Evolutionary conservation across 2,329 filamentous ascomycete species (phyloP), one percentile per base, ranked within the genome.

Genomic region (Diaporthe caulivora): DNA sequence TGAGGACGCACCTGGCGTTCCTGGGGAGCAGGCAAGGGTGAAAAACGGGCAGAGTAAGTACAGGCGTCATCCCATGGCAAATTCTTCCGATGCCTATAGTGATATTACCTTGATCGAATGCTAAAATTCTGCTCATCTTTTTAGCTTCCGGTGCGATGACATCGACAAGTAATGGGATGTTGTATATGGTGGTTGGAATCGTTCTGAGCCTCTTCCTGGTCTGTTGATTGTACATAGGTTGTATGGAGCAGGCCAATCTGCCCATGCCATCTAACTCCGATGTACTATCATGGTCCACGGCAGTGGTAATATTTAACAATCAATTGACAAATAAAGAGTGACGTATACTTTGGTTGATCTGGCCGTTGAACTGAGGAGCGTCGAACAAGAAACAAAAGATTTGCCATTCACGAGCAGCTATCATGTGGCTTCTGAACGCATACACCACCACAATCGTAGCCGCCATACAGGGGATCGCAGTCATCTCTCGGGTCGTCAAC

Each of bases 401-500:
- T 34, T 18, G 37, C n/a, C 24, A 73, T 24, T 47, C 42, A 64
- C 11, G 37, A 31, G 29, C 47, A 67, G 7, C 3, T 40, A 10
- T 21, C 29, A 1, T 17, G n/a, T 18, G 40, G 11, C 17, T 42
- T 51, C 42, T 42, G 3, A 18, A 82, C 77, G 65, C 85, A 87
- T 42, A 86, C 76, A 0, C 85, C 85, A 6, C 78, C 80, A 73
- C 85, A 87, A 75, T 87, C 85, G 2, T 80, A 79, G 0, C 84
- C 84, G 0, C 84, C 84, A 1, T 79, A 77, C 31, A 75, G 26
- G 1, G 81, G 80, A 76, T 84, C 81, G 74, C 85, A 87, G 17
- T 80, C 78, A 75, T 87, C 85, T 15, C 80, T 76, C 7, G 84
- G 83, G 75, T 86, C 82, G 78, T 87, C 85, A 44, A 83, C 76